Evolutionary conservation across 495 filamentous ascomycete genomes (phyloP).

Genomic region (Eremomyces bilateralis): DNA sequence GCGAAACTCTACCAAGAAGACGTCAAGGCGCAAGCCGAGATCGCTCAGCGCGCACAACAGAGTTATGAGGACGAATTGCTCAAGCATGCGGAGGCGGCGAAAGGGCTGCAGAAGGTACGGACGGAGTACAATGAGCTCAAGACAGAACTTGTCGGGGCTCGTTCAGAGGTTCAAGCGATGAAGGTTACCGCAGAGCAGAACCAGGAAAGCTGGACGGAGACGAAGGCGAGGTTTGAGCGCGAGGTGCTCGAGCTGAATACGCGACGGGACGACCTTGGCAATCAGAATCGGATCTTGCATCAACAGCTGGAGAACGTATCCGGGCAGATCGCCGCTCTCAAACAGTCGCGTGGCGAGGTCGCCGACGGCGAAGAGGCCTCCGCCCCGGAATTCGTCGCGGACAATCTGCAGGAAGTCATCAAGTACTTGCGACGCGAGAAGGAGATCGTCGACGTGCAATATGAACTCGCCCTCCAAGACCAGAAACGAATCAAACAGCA

Average conservation of each 20-base stretch:
- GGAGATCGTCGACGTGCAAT: constrained; percentile 90
- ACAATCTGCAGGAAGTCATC: constrained; percentile 71
- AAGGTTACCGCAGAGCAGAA: constrained; percentile 54
- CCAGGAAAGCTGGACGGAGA: constrained; percentile 72
- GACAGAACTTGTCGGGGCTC: constrained; percentile 45
- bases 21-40: constrained; percentile 76
- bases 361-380: constrained; percentile 25
- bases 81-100: constrained; percentile 84
- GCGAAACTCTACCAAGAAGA: constrained; percentile 74
- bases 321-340: constrained; percentile 51
- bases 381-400: constrained; percentile 26
- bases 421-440: constrained; percentile 86
- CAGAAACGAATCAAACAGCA: constrained; percentile 72
- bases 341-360: constrained; percentile 41
- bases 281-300: constrained; percentile 74
- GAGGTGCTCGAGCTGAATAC: constrained; percentile 60
- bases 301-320: constrained; percentile 69
- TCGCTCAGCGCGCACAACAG: constrained; percentile 77
- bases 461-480: constrained; percentile 70
- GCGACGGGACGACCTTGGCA: constrained; percentile 55
- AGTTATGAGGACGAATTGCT: constrained; percentile 87
- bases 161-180: constrained; percentile 60
- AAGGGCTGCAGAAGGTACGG: constrained; percentile 54
- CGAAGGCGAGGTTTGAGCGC: constrained; percentile 54
- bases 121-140: constrained; percentile 61